Conservation (phyloP, 2,329 filamentous ascomycete genomes). For the Dichotomopilus funicola region DNA sequence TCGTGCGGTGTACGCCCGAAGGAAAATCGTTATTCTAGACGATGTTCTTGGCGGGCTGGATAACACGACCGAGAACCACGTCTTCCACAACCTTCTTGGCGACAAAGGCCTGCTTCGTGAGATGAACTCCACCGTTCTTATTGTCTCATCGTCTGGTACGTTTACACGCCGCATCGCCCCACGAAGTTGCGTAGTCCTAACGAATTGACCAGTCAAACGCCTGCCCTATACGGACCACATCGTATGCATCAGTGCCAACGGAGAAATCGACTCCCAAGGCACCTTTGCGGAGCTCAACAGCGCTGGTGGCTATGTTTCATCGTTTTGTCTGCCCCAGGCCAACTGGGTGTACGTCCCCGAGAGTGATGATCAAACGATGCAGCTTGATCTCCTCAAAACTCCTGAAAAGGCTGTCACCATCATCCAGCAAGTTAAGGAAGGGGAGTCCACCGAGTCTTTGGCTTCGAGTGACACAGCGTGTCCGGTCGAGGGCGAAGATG, state of each 20-base stretch:
- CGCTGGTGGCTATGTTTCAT: conserved; percentile 21
- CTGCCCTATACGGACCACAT: conserved; percentile 35
- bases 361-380: neutral
- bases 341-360: conserved; percentile 16
- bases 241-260: conserved; percentile 29
- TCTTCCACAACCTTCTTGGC: conserved; percentile 39
- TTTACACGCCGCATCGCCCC: neutral
- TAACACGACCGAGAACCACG: conserved; percentile 34
- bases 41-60: conserved; percentile 43
- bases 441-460: conserved; percentile 9
- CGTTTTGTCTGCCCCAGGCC: conserved; percentile 15
- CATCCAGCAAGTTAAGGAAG: conserved; percentile 3
- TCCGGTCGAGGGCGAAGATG: neutral
- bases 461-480: conserved; percentile 9
- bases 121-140: conserved; percentile 34
- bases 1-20: conserved; percentile 39
- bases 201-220: conserved; percentile 27
- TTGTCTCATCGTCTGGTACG: conserved; percentile 36
- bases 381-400: conserved; percentile 1
- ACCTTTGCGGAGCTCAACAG: conserved; percentile 21
- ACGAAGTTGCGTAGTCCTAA: neutral
- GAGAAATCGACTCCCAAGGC: conserved; percentile 31
- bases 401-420: neutral
- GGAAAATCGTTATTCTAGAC: conserved; percentile 38
- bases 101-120: conserved; percentile 35